A percentile compares a stretch with the other conserved stretches of the same genome.
Conservation (phyloP, 2,329 filamentous ascomycete species). For the Aureobasidium sp. region DNA sequence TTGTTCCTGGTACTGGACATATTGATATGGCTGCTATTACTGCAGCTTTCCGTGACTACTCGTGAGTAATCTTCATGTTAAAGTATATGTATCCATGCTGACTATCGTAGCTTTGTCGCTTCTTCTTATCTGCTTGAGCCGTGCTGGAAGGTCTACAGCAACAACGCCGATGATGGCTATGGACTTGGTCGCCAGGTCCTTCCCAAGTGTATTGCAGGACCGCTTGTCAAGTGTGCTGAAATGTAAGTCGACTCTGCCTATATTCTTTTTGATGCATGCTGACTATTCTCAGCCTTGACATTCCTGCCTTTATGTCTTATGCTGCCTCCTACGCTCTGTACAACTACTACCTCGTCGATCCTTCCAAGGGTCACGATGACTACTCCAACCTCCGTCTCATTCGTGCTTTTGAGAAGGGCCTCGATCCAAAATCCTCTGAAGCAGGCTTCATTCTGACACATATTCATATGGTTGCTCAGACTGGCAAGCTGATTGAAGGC, state of each 20-base stretch:
- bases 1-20: constrained; percentile 52
- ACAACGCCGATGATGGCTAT: constrained; percentile 59
- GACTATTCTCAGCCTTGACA: constrained; percentile 49
- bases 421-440: constrained; percentile 81
- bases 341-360: constrained; percentile 56
- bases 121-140: constrained; percentile 88
- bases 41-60: constrained; percentile 85
- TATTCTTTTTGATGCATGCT: constrained; percentile 17
- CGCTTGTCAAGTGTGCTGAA: constrained; percentile 75
- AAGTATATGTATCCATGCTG: not conserved
- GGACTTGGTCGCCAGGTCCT: constrained; percentile 68
- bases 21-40: constrained; percentile 73
- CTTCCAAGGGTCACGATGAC: constrained; percentile 42
- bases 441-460: constrained; percentile 95
- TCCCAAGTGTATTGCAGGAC: constrained; percentile 67
- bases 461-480: constrained; percentile 89
- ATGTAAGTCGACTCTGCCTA: constrained; percentile 55
- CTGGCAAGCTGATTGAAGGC: constrained; percentile 68
- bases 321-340: constrained; percentile 57
- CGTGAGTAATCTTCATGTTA: constrained; percentile 25
- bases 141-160: constrained; percentile 64
- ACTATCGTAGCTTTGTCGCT: constrained; percentile 56
- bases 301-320: constrained; percentile 72
- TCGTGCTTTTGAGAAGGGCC: constrained; percentile 83
- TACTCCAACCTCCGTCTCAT: constrained; percentile 70